A percentile compares a stretch with the other conserved stretches of the same genome.
Evolutionary conservation across 2,329 filamentous ascomycete genomes (phyloP).

Genomic region (Colletotrichum orchidophilum): DNA sequence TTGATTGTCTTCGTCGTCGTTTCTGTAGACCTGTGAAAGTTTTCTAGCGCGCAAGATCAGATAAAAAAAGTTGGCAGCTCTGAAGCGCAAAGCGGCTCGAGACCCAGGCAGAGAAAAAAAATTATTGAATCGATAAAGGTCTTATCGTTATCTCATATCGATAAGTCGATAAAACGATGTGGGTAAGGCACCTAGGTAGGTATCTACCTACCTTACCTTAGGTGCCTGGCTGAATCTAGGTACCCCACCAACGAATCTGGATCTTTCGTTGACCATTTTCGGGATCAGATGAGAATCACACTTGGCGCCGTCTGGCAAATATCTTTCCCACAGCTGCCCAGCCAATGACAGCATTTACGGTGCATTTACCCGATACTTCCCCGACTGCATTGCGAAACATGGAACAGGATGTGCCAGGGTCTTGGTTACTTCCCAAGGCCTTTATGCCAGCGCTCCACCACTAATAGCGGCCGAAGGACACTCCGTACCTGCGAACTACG

Average conservation of each 20-base stretch:
- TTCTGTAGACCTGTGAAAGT: background rate
- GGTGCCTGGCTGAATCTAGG: too few relatives aligned
- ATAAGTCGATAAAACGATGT: constrained; percentile 34
- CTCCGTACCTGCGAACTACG: constrained; percentile 20
- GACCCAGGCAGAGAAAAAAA: constrained; percentile 15
- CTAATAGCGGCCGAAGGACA: constrained; percentile 29
- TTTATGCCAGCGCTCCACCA: constrained; percentile 33
- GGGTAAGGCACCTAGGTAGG: background rate
- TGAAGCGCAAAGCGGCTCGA: background rate
- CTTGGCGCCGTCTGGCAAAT: constrained; percentile 5
- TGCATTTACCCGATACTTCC: constrained; percentile 32
- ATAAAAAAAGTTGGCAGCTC: constrained; percentile 6
- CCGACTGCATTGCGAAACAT: constrained; percentile 34
- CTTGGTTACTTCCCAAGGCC: constrained; percentile 25
- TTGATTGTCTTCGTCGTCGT: constrained; percentile 20
- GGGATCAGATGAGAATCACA: background rate
- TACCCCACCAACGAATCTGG: constrained; percentile 16
- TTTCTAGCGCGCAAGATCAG: constrained; percentile 11
- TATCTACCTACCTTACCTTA: too few relatives aligned
- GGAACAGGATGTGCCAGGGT: constrained; percentile 31
- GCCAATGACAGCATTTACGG: background rate
- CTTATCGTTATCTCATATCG: constrained; percentile 34
- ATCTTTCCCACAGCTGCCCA: background rate
- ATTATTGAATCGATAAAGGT: constrained; percentile 7
- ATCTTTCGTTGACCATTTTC: constrained; percentile 4